phyloP scores from a whole-genome alignment of 768 basidiomycete genomes.

The Pulveroboletus sp. region DNA sequence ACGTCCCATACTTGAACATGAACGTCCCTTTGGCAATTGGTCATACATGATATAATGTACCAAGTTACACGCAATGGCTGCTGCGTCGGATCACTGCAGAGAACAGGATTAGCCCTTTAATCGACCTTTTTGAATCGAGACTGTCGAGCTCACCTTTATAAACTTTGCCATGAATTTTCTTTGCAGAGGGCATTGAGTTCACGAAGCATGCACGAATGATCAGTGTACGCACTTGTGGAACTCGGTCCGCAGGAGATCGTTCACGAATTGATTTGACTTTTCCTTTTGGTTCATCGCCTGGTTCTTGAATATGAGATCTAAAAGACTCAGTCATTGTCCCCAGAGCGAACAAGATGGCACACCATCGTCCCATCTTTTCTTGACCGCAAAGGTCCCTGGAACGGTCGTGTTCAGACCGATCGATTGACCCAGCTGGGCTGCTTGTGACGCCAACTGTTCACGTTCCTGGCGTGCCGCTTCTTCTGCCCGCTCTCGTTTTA shows the following conservation, averaged over 20 bases:
- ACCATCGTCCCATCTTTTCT: conserved; percentile 96
- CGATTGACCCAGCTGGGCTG: conserved; percentile 71
- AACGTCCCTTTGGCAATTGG: background rate
- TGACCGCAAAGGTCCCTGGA: conserved; percentile 86
- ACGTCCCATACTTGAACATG: too few relatives aligned
- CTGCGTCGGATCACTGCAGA: conserved; percentile 7
- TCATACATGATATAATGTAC: background rate
- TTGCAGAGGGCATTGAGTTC: conserved; percentile 8
- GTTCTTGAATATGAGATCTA: conserved; percentile 98
- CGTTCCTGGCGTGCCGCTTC: conserved; percentile 83
- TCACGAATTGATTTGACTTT: conserved; percentile 83
- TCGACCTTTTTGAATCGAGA: background rate
- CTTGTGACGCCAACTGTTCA: conserved; percentile 62
- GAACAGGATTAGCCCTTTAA: background rate
- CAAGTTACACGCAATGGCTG: background rate
- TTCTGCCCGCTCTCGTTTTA: conserved; percentile 92
- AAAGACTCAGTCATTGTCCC: background rate
- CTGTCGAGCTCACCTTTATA: conserved; percentile 58
- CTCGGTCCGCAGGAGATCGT: conserved; percentile 90
- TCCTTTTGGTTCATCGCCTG: conserved; percentile 75
- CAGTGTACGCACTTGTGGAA: conserved; percentile 80
- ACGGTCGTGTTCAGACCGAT: conserved; percentile 72
- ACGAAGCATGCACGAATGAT: background rate
- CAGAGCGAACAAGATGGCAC: conserved; percentile 19
- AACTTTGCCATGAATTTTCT: conserved; percentile 95